Evolutionary conservation across 75 land plant species (phyloP).

Genomic region (Chamaecyparis obtusa): DNA sequence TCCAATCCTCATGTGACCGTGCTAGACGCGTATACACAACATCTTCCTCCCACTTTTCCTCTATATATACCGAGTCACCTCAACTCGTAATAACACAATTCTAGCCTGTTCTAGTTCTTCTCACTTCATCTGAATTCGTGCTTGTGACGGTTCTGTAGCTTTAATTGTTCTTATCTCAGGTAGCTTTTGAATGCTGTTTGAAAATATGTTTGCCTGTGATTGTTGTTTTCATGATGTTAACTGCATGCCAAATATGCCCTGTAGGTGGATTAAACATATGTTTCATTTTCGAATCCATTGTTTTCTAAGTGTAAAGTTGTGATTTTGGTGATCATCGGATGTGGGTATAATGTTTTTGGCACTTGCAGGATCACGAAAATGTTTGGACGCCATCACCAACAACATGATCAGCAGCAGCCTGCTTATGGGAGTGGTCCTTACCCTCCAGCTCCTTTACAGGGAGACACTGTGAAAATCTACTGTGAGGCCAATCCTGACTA

Average conservation of each 20-base stretch:
- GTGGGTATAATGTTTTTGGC: background rate
- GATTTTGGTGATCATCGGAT: background rate
- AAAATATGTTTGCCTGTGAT: background rate
- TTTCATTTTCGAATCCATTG: background rate
- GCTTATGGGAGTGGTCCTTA: background rate
- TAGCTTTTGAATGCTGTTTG: background rate
- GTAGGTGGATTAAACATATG: background rate
- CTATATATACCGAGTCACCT: background rate
- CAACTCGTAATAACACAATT: background rate
- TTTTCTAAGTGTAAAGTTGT: background rate
- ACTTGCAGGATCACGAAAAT: background rate
- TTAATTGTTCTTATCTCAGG: background rate
- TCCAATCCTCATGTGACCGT: background rate
- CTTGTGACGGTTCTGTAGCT: background rate
- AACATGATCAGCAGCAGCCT: background rate
- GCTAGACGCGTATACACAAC: background rate
- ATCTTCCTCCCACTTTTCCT: background rate
- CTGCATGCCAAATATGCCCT: background rate
- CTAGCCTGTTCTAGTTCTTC: background rate
- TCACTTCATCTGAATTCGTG: background rate
- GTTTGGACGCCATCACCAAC: slow-evolving; percentile 10
- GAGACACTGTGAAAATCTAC: slow-evolving; percentile 20
- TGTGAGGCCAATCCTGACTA: slow-evolving; percentile 22
- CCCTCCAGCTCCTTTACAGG: background rate
- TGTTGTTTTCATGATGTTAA: background rate